Percentiles rank a stretch among this genome's conserved stretches.
These are phyloP conservation scores for Triticum urartu DNA, from an alignment of 176 grass and related monocot species.

Conservation along the genomic window DNA sequence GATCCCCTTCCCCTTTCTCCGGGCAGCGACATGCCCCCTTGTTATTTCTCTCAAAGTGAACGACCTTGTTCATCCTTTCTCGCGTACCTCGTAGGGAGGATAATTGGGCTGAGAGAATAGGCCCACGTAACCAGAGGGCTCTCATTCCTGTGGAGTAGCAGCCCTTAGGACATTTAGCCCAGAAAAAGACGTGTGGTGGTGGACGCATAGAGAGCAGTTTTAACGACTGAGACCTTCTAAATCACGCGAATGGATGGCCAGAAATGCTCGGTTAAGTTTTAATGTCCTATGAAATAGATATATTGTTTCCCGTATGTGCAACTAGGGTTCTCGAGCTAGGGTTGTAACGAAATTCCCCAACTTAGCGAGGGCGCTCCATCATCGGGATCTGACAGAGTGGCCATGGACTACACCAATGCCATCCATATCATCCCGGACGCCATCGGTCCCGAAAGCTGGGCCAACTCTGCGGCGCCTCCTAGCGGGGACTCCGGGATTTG, in stretches of 20 bases:
- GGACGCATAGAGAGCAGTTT: not conserved
- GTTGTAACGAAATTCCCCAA: conserved; percentile 7
- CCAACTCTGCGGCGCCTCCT: conserved; percentile 30
- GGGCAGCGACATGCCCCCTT: not conserved
- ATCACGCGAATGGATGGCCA: not conserved
- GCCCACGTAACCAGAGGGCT: not conserved
- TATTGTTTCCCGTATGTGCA: not conserved
- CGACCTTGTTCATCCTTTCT: not conserved
- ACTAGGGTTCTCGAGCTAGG: conserved; percentile 3
- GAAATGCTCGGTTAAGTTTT: not conserved
- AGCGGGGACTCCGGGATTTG: conserved; percentile 54
- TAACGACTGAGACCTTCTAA: not conserved
- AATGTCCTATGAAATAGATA: not conserved
- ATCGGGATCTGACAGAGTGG: not conserved
- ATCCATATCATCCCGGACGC: conserved; percentile 82
- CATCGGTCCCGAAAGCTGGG: conserved; percentile 51
- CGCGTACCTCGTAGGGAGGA: not conserved
- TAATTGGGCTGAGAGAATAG: not conserved
- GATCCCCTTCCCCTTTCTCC: not conserved
- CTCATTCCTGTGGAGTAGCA: not conserved
- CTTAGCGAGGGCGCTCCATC: not conserved
- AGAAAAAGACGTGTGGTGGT: not conserved
- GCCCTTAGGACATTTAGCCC: not conserved
- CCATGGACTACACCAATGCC: conserved; percentile 80
- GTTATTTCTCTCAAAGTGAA: not conserved